Evolutionary conservation across 2,329 filamentous ascomycete genomes (phyloP), one percentile per base, ranked within the genome.

Genomic region (Chaetomium sp.): DNA sequence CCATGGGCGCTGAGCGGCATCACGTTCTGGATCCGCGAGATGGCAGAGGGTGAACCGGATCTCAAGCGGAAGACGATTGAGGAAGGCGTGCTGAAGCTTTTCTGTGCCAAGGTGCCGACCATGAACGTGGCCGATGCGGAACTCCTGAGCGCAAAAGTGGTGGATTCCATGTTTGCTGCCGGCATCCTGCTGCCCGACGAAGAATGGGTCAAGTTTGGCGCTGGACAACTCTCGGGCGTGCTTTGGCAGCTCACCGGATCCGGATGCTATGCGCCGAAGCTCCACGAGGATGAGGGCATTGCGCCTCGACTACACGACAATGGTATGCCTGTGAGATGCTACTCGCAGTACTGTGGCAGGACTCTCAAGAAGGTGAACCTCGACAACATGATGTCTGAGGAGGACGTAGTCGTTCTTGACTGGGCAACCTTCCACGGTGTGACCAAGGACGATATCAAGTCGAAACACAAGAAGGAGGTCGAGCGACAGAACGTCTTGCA

Each of bases 61-160:
- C 74, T 99, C 47, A 91, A 88, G 68, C 83, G 88, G 67, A 88
- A 90, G 66, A 86, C 88, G 1, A 85, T 99, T 51, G 86, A 90
- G 56, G 91, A 97, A 63, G 91, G 89, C 2, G 78, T 99, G 43
- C 85, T 96, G 43, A 88, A 86, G 35, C 76, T 99, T 6, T 97
- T 99, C 69, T 95, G 89, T 1, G 82, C 89, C 72, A 97, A 96
- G 71, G 91, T 99, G 0, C 91, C 94, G 0, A 99, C 91, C 0
- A 96, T 99, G 90, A 97, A 99, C 65, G 92, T 94, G 43, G 91
- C 92, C 5, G 95, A 99, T 75, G 94, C 94, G 0, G 94, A 99
- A 69, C 87, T 86, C 1, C 77, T 99, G 51, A 89, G 89, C 59
- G 81, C 82, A 56, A 84, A 83, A 42, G 88, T 96, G 0, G 85